These are phyloP conservation scores for Colletotrichum coccodes DNA, from an alignment of 2,329 filamentous ascomycete species.

Conservation along the genomic window DNA sequence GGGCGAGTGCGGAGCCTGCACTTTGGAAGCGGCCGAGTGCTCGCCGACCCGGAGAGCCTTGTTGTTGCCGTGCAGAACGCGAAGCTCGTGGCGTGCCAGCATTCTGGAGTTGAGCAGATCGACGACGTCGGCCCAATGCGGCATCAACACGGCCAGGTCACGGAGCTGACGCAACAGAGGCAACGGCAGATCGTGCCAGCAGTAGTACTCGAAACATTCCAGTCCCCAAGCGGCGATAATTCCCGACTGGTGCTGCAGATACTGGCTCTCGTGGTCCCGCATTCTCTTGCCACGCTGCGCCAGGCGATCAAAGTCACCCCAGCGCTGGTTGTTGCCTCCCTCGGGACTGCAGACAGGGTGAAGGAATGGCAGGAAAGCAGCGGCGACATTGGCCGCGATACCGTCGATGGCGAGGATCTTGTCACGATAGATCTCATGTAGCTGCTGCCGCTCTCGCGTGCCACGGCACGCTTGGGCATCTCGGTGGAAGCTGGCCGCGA, in stretches of 20 bases:
- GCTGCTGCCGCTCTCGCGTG: not conserved
- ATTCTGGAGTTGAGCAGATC: not conserved
- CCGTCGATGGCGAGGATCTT: constrained; percentile 4
- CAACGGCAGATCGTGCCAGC: not conserved
- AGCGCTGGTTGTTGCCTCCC: not conserved
- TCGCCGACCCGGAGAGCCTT: not conserved
- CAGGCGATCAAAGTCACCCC: not conserved
- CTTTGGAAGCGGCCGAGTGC: not conserved
- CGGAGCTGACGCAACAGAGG: not conserved
- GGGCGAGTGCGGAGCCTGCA: not conserved
- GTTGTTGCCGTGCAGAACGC: not conserved
- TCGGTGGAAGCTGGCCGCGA: constrained; percentile 3
- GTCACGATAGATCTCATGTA: not conserved
- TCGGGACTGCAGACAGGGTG: not conserved
- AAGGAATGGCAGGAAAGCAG: not conserved
- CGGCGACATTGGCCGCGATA: not conserved
- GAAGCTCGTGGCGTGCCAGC: constrained; percentile 2
- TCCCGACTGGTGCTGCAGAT: not conserved
- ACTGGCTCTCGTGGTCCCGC: constrained; percentile 6
- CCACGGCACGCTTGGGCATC: not conserved
- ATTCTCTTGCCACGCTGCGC: not conserved
- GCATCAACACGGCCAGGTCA: not conserved
- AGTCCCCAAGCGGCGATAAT: not conserved
- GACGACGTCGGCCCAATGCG: not conserved
- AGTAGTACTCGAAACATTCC: not conserved